Percentiles rank a stretch among this genome's conserved stretches.
These are phyloP conservation scores for Scenedesmus sp. DNA, from an alignment of 163 green algal species.

Conservation along the genomic window DNA sequence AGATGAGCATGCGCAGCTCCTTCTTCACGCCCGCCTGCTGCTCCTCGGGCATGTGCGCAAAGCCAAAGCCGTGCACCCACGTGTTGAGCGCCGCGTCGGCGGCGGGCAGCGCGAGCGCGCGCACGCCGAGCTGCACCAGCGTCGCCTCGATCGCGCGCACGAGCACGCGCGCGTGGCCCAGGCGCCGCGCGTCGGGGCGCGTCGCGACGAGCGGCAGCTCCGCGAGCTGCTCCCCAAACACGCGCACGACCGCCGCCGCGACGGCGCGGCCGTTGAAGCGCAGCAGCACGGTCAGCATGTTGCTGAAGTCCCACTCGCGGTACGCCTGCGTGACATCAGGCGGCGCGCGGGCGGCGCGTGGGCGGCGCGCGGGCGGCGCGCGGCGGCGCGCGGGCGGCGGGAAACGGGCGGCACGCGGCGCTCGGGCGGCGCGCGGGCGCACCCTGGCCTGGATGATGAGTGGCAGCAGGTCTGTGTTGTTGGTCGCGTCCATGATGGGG, in stretches of 20 bases:
- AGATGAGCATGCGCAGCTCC: slow-evolving; percentile 88
- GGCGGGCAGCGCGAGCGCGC: slow-evolving; percentile 69
- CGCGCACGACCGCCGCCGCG: slow-evolving; percentile 76
- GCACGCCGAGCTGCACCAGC: slow-evolving; percentile 59
- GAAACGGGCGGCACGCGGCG: too few species aligned
- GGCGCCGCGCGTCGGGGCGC: slow-evolving; percentile 54
- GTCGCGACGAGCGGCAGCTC: slow-evolving; percentile 94
- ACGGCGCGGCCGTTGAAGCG: slow-evolving; percentile 65
- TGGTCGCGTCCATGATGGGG: slow-evolving; percentile 89
- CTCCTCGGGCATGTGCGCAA: slow-evolving; percentile 45
- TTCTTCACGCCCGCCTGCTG: slow-evolving; percentile 59
- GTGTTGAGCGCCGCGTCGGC: slow-evolving; percentile 77
- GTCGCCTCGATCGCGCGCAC: slow-evolving; percentile 63
- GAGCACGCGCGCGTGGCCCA: slow-evolving; percentile 80
- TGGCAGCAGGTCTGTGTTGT: slow-evolving; percentile 85
- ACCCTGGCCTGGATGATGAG: slow-evolving; percentile 83
- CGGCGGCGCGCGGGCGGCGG: too few species aligned
- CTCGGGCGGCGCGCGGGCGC: background rate
- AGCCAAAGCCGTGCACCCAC: slow-evolving; percentile 76
- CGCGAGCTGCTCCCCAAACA: slow-evolving; percentile 85
- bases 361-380: too few species aligned
- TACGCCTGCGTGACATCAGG: too few species aligned
- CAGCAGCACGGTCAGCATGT: slow-evolving; percentile 76
- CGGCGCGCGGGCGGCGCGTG: too few species aligned
- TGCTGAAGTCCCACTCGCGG: slow-evolving; percentile 57